Evolutionary conservation across 1,284 basidiomycete genomes (phyloP), one percentile per base, ranked within the genome.

Genomic region (Puccinia hordei): DNA sequence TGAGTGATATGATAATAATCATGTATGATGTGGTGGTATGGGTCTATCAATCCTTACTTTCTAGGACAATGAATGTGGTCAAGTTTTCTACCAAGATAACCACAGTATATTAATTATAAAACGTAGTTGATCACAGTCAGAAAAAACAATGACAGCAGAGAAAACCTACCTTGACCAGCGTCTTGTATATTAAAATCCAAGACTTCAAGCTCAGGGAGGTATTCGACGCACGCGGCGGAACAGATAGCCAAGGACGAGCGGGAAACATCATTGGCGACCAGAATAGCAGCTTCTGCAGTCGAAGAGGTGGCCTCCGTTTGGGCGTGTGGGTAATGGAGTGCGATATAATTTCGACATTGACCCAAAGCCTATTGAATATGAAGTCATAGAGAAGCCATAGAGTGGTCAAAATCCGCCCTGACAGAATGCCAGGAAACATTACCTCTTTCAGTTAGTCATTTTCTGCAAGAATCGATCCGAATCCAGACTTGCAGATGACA

Each of bases 291-390:
- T 41, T 69, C 63, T 15, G 38, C 68, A 5, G 76, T 79, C 10
- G 76, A 79, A 6, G 76, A 24, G 9, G 76, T 79, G 30, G 51
- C 38, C 33, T 38, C 33, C 12, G n/a, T 27, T 61, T 57, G 10
- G 22, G 35, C 65, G 5, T 71, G 27, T 13, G 76, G 76, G 66
- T 79, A 79, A 57, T 79, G 76, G 17, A 27, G 13, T 2, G 22
- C 41, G n/a, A 79, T 30, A 38, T 79, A 79, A 24, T 72, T 5
- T 27, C 55, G 44, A 61, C 76, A 79, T 71, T 79, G 76, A 27
- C 65, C 63, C 6, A 79, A 53, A 30, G 66, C 76, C 76, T 79
- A 22, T 30, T n/a, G 3, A 51, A 10, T 1, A 27, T 49, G 15
- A 55, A 55, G 22, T 30, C 57, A 61, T 9, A 35, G 10, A 35